phyloP scores from a whole-genome alignment of 78 protist genomes.

The Dictyostelium intermedium region DNA sequence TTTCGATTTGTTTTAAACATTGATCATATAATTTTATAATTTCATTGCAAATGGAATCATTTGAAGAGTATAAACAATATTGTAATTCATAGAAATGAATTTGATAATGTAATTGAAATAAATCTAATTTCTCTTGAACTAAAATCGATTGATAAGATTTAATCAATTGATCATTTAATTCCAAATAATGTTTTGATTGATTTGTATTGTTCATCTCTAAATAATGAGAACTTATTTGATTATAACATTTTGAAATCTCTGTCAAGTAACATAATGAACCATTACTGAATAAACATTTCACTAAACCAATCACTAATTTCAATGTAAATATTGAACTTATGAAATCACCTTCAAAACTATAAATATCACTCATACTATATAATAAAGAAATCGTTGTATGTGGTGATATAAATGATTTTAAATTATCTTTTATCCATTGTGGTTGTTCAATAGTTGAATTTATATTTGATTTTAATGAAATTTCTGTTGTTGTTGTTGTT shows the following conservation, averaged over 20 bases:
- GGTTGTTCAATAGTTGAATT: not conserved
- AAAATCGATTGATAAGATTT: not conserved
- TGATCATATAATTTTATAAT: constrained; percentile 18
- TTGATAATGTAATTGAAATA: not conserved
- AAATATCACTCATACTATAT: constrained; percentile 27
- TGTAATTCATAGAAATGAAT: constrained; percentile 13
- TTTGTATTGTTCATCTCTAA: not conserved
- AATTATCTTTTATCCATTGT: not conserved
- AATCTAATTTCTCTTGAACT: not conserved
- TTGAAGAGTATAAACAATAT: not conserved
- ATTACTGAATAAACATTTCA: constrained; percentile 15
- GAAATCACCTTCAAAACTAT: constrained; percentile 60
- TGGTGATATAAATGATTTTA: constrained; percentile 38
- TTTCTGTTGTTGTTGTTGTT: not conserved
- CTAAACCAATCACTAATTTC: constrained; percentile 7
- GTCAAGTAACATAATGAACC: not conserved
- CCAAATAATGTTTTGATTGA: not conserved
- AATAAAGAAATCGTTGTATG: constrained; percentile 1
- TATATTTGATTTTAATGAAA: not conserved
- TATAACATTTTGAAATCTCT: constrained; percentile 19
- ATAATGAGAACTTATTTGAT: not conserved
- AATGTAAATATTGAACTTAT: constrained; percentile 24
- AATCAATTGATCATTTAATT: not conserved
- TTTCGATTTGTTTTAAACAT: constrained; percentile 1
- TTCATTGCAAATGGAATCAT: not conserved